phyloP scores from a whole-genome alignment of 345 rosid genomes.

The Citrus sp. region DNA sequence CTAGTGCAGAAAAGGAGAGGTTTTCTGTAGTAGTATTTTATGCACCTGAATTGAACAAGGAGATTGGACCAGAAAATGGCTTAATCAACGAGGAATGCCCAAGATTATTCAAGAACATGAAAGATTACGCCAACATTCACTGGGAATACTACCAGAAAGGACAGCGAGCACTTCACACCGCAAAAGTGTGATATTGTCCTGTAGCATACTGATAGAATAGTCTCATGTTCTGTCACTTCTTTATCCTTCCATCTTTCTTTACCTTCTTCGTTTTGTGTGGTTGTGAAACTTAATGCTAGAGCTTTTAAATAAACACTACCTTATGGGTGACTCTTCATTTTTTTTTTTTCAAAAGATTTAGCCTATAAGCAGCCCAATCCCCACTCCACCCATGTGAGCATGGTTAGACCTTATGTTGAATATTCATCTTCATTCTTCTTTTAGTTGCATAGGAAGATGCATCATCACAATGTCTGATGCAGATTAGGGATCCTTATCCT shows the following conservation, averaged over 20 bases:
- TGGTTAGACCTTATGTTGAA: neutral
- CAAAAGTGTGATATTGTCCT: slow-evolving; percentile 1
- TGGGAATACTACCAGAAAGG: slow-evolving; percentile 33
- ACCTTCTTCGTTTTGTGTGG: neutral
- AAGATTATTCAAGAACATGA: slow-evolving; percentile 31
- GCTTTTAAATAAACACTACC: neutral
- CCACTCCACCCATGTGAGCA: too few species aligned
- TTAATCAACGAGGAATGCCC: slow-evolving; percentile 33
- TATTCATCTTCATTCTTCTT: neutral
- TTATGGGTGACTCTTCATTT: neutral
- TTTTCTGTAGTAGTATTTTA: slow-evolving; percentile 38
- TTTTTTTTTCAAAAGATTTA: too few species aligned
- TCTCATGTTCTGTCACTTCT: neutral
- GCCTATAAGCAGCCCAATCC: too few species aligned
- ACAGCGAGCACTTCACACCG: slow-evolving; percentile 25
- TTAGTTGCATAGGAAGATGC: neutral
- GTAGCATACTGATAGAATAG: neutral
- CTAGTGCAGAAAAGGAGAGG: slow-evolving; percentile 38
- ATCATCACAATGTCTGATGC: neutral
- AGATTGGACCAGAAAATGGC: slow-evolving; percentile 22
- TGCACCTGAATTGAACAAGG: slow-evolving; percentile 31
- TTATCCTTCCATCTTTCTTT: neutral
- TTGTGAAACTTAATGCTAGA: neutral
- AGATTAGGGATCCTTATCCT: too few species aligned
- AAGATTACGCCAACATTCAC: slow-evolving; percentile 27